Percentiles rank a stretch among this genome's conserved stretches.
These are phyloP conservation scores for Lactarius psammicola DNA, from an alignment of 768 basidiomycete genomes.

Conservation along the genomic window DNA sequence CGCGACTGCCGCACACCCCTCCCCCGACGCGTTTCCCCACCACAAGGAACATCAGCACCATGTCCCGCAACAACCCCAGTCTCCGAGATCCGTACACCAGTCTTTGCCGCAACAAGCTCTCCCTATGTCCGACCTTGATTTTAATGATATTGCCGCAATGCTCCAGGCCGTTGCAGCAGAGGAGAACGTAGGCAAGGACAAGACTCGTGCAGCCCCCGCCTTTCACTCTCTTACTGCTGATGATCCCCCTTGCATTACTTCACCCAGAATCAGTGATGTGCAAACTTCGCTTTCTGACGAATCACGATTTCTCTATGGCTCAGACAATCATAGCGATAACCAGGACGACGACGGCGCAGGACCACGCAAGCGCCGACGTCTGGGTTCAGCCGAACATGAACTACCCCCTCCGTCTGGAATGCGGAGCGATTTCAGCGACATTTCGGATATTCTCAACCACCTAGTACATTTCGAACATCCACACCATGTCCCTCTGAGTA, in stretches of 20 bases:
- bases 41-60: slow-evolving; percentile 16
- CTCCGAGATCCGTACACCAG: slow-evolving; percentile 16
- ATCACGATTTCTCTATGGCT: slow-evolving; percentile 39
- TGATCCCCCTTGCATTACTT: slow-evolving; percentile 34
- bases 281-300: slow-evolving; percentile 30
- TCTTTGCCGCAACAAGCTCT: slow-evolving; percentile 11
- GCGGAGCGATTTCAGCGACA: slow-evolving; percentile 70
- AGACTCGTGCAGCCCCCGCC: slow-evolving; percentile 69
- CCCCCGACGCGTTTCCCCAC: slow-evolving; percentile 37
- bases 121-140: slow-evolving; percentile 44
- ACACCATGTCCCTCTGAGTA: slow-evolving; percentile 36
- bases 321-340: slow-evolving; percentile 37
- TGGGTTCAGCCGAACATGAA: slow-evolving; percentile 36
- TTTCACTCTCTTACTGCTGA: slow-evolving; percentile 75
- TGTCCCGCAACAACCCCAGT: slow-evolving; percentile 26
- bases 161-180: slow-evolving; percentile 57
- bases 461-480: slow-evolving; percentile 68
- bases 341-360: slow-evolving; percentile 29
- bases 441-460: slow-evolving; percentile 75
- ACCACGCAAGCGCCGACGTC: slow-evolving; percentile 30
- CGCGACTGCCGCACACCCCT: slow-evolving; percentile 64
- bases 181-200: slow-evolving; percentile 48
- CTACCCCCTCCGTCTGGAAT: slow-evolving; percentile 43
- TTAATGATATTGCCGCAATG: slow-evolving; percentile 72
- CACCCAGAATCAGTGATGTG: slow-evolving; percentile 18